Evolutionary conservation across 495 filamentous ascomycete genomes (phyloP).

Genomic region (Pyrenopolyporus hunteri): DNA sequence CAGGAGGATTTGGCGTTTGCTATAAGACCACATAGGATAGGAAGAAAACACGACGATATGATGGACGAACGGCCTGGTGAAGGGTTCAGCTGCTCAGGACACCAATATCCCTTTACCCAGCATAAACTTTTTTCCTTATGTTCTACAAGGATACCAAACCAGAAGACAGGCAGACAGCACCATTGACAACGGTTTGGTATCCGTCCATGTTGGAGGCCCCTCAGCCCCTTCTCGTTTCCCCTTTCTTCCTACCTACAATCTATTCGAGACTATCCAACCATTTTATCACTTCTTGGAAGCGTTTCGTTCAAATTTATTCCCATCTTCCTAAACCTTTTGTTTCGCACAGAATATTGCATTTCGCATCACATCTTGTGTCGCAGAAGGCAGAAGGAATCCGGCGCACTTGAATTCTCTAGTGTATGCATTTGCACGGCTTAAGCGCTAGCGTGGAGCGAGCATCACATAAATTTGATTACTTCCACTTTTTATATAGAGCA

Average conservation of each 20-base stretch:
- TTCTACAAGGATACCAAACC: slow-evolving; percentile 15
- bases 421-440: slow-evolving; percentile 20
- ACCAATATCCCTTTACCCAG: not conserved
- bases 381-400: too few species aligned
- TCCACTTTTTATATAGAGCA: not conserved
- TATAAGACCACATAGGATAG: slow-evolving; percentile 6
- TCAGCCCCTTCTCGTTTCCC: too few species aligned
- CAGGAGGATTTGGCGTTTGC: slow-evolving; percentile 21
- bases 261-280: too few species aligned
- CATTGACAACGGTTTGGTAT: not conserved
- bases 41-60: not conserved
- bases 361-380: too few species aligned
- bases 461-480: slow-evolving; percentile 1
- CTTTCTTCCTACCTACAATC: too few species aligned
- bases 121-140: slow-evolving; percentile 10
- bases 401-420: slow-evolving; percentile 14
- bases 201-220: too few species aligned
- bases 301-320: too few species aligned
- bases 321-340: too few species aligned
- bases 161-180: slow-evolving; percentile 21
- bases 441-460: slow-evolving; percentile 28
- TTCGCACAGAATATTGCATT: not conserved
- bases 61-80: not conserved
- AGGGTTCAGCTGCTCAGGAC: not conserved
- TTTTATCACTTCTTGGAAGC: too few species aligned